phyloP scores from a whole-genome alignment of 495 filamentous ascomycete species.

The Trypethelium eluteriae region DNA sequence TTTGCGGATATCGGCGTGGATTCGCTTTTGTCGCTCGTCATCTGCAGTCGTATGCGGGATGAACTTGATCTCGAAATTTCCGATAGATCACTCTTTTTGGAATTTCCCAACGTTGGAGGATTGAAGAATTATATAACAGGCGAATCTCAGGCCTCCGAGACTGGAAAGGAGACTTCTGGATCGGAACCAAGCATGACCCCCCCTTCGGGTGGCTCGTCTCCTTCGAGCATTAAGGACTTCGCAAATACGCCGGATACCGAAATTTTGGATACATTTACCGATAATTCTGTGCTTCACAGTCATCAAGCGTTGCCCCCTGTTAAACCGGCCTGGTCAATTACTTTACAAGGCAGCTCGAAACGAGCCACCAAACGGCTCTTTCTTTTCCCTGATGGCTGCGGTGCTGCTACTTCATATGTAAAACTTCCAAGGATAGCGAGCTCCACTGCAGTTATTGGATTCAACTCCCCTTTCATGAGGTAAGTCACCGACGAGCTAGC shows the following conservation, averaged over 20 bases:
- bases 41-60: constrained; percentile 47
- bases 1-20: constrained; percentile 46
- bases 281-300: constrained; percentile 37
- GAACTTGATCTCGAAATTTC: constrained; percentile 50
- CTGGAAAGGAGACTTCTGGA: constrained; percentile 19
- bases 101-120: constrained; percentile 43
- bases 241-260: neutral
- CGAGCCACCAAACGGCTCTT: constrained; percentile 15
- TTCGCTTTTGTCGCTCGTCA: constrained; percentile 42
- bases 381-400: constrained; percentile 23
- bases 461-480: constrained; percentile 17
- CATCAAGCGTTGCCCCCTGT: constrained; percentile 43
- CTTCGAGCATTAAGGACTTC: constrained; percentile 35
- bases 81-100: constrained; percentile 50
- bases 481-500: neutral
- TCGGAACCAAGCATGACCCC: constrained; percentile 8
- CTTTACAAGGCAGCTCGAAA: constrained; percentile 19
- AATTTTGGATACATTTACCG: neutral
- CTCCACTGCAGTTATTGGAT: constrained; percentile 13
- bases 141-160: neutral
- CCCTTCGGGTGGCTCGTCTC: constrained; percentile 16
- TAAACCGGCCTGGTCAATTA: constrained; percentile 14
- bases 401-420: constrained; percentile 20
- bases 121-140: constrained; percentile 29
- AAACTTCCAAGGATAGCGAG: constrained; percentile 15